Conservation (phyloP, 2,329 filamentous ascomycete genomes). For the Arthrinium puccinioides region DNA sequence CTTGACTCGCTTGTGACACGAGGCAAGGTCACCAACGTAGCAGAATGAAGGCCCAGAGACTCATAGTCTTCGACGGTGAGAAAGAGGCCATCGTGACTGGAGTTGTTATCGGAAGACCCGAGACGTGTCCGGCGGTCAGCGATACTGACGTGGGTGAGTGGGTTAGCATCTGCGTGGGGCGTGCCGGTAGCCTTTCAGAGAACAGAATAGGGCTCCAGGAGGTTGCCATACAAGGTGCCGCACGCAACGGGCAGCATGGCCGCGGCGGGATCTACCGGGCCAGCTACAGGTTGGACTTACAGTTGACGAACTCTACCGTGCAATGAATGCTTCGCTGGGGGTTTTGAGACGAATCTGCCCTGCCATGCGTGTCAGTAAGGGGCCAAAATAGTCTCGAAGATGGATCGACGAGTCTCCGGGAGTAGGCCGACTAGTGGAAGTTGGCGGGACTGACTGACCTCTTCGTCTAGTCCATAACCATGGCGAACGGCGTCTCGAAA, state of each 20-base stretch:
- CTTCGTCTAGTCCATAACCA: conserved; percentile 18
- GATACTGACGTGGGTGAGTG: conserved; percentile 12
- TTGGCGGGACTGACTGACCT: conserved; percentile 11
- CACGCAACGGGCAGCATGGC: neutral
- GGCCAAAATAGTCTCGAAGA: neutral
- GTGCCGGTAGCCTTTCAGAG: too few species aligned
- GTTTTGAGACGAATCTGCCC: conserved; percentile 18
- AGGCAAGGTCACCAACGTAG: conserved; percentile 17
- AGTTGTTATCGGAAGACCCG: conserved; percentile 6
- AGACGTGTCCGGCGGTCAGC: conserved; percentile 14
- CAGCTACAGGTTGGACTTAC: conserved; percentile 10
- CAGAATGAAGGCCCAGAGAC: conserved; percentile 17
- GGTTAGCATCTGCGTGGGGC: neutral
- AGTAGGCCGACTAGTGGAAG: neutral
- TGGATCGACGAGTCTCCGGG: neutral
- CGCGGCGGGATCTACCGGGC: too few species aligned
- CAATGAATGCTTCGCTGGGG: conserved; percentile 15
- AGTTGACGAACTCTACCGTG: conserved; percentile 19
- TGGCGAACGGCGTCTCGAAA: conserved; percentile 16
- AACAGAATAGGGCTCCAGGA: neutral
- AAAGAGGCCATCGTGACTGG: conserved; percentile 15
- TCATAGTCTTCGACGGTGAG: conserved; percentile 19
- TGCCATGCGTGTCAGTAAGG: conserved; percentile 7
- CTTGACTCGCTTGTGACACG: conserved; percentile 20
- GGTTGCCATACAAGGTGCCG: neutral